A percentile compares a stretch with the other conserved stretches of the same genome.
These are phyloP conservation scores for Colletotrichum spaethianum DNA, from an alignment of 2,329 filamentous ascomycete genomes.

Conservation along the genomic window DNA sequence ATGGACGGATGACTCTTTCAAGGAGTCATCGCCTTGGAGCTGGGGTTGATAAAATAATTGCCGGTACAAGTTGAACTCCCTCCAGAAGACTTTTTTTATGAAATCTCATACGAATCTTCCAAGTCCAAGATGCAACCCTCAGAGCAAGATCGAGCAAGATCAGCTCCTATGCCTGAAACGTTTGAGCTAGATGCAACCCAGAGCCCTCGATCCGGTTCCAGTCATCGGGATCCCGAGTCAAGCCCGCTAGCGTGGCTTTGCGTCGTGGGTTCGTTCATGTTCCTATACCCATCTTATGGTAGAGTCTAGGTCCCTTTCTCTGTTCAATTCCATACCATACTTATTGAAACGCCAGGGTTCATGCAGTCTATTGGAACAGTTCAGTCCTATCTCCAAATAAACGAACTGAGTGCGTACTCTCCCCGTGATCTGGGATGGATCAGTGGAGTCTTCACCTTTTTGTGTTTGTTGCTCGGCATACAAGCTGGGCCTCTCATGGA, in stretches of 20 bases:
- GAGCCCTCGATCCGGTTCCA: background rate
- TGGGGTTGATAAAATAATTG: background rate
- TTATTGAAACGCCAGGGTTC: slow-evolving; percentile 53
- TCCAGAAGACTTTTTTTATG: too few species aligned
- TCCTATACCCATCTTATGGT: slow-evolving; percentile 40
- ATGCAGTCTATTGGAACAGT: slow-evolving; percentile 64
- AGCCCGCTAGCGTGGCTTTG: slow-evolving; percentile 39
- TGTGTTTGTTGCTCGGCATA: slow-evolving; percentile 60
- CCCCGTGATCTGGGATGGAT: slow-evolving; percentile 65
- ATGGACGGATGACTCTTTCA: slow-evolving; percentile 27
- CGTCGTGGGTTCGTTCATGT: slow-evolving; percentile 35
- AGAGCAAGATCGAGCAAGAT: background rate
- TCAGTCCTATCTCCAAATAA: slow-evolving; percentile 60
- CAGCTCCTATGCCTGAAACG: background rate
- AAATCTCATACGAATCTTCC: rapidly evolving
- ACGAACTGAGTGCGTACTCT: slow-evolving; percentile 59
- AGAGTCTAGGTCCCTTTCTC: background rate
- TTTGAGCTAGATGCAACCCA: background rate
- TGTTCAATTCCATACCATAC: background rate
- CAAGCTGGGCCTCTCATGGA: slow-evolving; percentile 65
- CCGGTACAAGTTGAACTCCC: rapidly evolving
- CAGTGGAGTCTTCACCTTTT: slow-evolving; percentile 60
- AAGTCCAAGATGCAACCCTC: background rate
- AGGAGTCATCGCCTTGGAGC: too few species aligned
- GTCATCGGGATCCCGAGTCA: slow-evolving; percentile 27